Base-by-base conservation (phyloP, 1,139 yeast genomes). In the Zhuliangozyma parablackwelliae region DNA sequence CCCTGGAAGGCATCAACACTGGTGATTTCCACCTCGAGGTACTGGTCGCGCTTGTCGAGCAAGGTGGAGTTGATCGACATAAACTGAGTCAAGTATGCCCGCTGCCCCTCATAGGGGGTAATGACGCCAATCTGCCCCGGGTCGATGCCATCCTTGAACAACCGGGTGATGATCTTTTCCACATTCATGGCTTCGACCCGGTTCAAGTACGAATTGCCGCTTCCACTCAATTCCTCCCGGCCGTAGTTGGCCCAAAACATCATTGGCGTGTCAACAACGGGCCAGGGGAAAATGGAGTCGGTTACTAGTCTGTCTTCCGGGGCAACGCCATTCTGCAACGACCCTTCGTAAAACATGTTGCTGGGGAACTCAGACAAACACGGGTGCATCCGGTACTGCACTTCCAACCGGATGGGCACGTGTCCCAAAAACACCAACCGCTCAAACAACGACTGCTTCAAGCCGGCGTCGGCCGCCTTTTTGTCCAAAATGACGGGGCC, bases 1-100 rank as follows among this genome's bases (percentile, higher is more conserved):
- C 97, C 97, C 63, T 90, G 97, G 72, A 90, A 90, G 1, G 96
- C 95, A 63, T 90, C 97, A 28, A 90, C 96, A 32, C 95, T 83
- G 11, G 94, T 88, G 24, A 90, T 90, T 61, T 90, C 97, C 33
- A 90, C 85, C 35, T 76, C 80, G 37, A 72, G 60, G 56, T 88
- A 88, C 33, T 78, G 62, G 2, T 81, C 82, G 48, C 78, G 78
- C 33, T 48, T 54, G 38, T 79, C 84, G 23, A 69, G 60, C 54
- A 84, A 56, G 1, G 87, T 66, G 20, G 92, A 85, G 51, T 82
- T 81, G 67, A 81, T 61, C 47, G 78, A 75, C 89, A 90, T 80
- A 57, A 85, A 85, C 51, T 83, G 92, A 10, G 79, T 74, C 41
- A 89, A 68, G 54, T 83, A 89, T 0, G 94, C 87, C 46, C 96